A percentile compares a stretch with the other conserved stretches of the same genome.
These are phyloP conservation scores for Rhodotorula sp. DNA, from an alignment of 1,284 basidiomycete genomes.

Conservation along the genomic window DNA sequence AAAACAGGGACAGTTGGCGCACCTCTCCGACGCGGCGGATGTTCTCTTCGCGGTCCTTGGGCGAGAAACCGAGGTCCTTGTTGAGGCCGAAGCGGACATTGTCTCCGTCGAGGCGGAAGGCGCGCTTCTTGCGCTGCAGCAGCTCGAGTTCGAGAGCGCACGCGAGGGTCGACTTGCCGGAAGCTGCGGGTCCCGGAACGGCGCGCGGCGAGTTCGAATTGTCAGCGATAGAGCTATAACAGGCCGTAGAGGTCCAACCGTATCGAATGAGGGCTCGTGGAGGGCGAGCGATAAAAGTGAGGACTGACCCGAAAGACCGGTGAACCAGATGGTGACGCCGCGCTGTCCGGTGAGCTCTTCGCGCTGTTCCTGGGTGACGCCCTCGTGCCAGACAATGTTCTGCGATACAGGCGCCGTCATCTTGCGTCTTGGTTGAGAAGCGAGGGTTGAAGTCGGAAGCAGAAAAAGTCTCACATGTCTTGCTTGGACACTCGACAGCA, in stretches of 20 bases:
- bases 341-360: conserved; percentile 67
- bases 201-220: background rate
- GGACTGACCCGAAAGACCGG: conserved; percentile 78
- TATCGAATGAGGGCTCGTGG: background rate
- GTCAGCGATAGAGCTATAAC: background rate
- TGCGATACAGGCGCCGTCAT: conserved; percentile 32
- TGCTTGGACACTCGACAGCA: no score
- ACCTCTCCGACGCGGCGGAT: conserved; percentile 97
- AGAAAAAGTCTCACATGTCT: background rate
- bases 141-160: conserved; percentile 96
- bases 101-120: conserved; percentile 94
- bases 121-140: conserved; percentile 77
- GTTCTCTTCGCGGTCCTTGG: conserved; percentile 92
- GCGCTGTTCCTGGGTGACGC: conserved; percentile 60
- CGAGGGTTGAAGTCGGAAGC: background rate
- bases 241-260: background rate
- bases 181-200: conserved; percentile 19
- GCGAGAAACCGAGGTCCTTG: conserved; percentile 97
- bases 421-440: background rate
- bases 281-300: no score
- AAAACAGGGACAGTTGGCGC: conserved; percentile 28
- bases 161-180: conserved; percentile 84
- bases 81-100: conserved; percentile 96
- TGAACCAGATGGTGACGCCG: conserved; percentile 90
- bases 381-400: conserved; percentile 45